phyloP scores from a whole-genome alignment of 441 rosid genomes.

The Eugenia klotzschiana region DNA sequence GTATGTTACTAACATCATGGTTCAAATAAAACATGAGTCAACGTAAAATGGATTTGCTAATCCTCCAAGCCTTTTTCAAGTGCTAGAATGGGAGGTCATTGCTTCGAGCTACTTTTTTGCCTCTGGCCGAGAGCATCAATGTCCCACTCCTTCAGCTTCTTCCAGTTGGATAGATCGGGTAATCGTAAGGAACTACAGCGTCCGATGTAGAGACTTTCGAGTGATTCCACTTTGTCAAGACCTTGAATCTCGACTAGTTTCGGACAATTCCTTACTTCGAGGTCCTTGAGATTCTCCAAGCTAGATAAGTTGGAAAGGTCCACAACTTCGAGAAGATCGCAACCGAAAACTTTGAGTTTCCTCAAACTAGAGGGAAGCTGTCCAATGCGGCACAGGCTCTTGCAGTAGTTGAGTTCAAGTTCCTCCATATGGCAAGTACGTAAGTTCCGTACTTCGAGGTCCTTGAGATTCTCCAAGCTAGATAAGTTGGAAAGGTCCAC shows the following conservation, averaged over 20 bases:
- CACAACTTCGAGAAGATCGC: neutral
- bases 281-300: neutral
- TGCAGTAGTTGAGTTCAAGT: accelerated
- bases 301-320: neutral
- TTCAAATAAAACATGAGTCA: neutral
- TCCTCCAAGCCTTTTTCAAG: neutral
- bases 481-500: neutral
- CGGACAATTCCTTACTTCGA: accelerated
- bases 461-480: neutral
- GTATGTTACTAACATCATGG: neutral
- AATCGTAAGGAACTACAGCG: accelerated
- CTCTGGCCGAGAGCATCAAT: neutral
- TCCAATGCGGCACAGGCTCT: accelerated
- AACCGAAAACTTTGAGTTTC: accelerated
- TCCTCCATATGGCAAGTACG: accelerated
- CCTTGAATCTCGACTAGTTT: neutral
- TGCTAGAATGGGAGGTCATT: neutral
- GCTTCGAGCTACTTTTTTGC: neutral
- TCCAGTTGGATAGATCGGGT: neutral
- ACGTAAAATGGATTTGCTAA: neutral
- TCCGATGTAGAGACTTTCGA: accelerated
- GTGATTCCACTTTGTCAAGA: neutral
- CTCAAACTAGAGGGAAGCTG: too few species aligned
- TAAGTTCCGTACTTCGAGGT: accelerated
- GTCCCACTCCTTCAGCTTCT: neutral